Evolutionary conservation across 2,329 filamentous ascomycete genomes (phyloP).

Genomic region (Diaporthe helianthi): DNA sequence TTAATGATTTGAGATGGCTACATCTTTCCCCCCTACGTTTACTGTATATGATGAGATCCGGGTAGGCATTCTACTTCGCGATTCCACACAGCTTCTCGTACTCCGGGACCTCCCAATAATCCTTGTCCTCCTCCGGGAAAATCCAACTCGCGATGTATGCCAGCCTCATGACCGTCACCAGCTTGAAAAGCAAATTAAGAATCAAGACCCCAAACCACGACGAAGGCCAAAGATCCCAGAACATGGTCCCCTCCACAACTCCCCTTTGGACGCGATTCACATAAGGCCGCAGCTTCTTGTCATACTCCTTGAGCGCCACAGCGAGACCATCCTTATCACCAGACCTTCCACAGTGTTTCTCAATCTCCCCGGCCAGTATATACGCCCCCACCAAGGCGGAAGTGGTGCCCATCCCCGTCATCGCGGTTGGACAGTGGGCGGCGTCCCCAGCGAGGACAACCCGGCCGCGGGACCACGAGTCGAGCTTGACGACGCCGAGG

Average conservation of each 20-base stretch:
- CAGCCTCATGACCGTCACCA: neutral
- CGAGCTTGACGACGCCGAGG: conserved; percentile 53
- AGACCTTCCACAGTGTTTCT: conserved; percentile 35
- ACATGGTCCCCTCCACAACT: neutral
- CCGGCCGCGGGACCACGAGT: conserved; percentile 52
- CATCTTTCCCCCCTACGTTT: no score
- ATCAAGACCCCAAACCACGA: neutral
- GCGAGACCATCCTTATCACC: conserved; percentile 21
- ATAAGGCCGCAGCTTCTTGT: conserved; percentile 24
- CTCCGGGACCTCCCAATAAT: neutral
- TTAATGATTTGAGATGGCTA: neutral
- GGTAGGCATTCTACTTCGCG: no score
- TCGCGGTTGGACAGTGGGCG: conserved; percentile 54
- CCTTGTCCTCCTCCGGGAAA: neutral
- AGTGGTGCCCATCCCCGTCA: conserved; percentile 60
- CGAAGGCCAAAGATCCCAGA: neutral
- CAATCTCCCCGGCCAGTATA: conserved; percentile 61
- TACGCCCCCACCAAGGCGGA: conserved; percentile 58
- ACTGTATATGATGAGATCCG: rapidly evolving
- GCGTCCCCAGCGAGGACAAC: conserved; percentile 63
- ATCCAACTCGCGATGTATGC: neutral
- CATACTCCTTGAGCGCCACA: conserved; percentile 23
- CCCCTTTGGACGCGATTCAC: conserved; percentile 19
- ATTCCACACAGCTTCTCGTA: neutral
- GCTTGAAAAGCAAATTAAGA: neutral